Evolutionary conservation across 345 rosid genomes (phyloP), one percentile per base, ranked within the genome.

Genomic region (Rhodamnia argentea): DNA sequence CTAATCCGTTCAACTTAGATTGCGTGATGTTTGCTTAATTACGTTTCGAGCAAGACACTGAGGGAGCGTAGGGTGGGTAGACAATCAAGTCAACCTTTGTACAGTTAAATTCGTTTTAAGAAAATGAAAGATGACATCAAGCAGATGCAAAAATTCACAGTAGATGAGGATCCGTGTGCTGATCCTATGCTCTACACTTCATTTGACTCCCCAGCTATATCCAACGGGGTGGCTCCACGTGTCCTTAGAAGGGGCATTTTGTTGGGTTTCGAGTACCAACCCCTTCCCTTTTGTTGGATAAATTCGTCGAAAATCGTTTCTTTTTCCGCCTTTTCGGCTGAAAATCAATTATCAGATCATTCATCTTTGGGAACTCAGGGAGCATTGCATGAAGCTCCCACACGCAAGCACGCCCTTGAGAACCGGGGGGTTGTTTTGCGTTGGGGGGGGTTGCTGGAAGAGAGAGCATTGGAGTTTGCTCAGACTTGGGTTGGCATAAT

Each of bases 391-490:
- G 60, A 27, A 29, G n/a, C 24, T 20, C 20, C 62, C 29, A 10
- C 44, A 32, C 47, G 18, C 78, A 16, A 26, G 59, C 52, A 74
- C 51, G 23, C 23, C 20, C 13, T 50, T 11, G 8, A 74, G 11
- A 52, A 32, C 81, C 51, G n/a, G n/a, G n/a, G n/a, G n/a, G n/a
- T 37, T 37, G 2, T 37, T 37, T 37, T 37, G 40, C 11, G 16
- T 42, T 10, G 53, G 85, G 20, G 52, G 60, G 59, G 64, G n/a
- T n/a, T n/a, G n/a, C n/a, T n/a, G n/a, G n/a, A n/a, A 86, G 84
- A 52, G 74, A 60, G 59, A 53, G 84, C 94, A 82, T 90, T 85
- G 96, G 92, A 83, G 83, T 90, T 89, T 92, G 92, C 96, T 90
- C 91, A 50, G 85, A 60, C 20, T 81, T 85, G 88, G 81, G 59